Percentiles rank a stretch among this genome's conserved stretches.
These are phyloP conservation scores for Puccinia novopanici DNA, from an alignment of 1,284 basidiomycete genomes.

Conservation along the genomic window DNA sequence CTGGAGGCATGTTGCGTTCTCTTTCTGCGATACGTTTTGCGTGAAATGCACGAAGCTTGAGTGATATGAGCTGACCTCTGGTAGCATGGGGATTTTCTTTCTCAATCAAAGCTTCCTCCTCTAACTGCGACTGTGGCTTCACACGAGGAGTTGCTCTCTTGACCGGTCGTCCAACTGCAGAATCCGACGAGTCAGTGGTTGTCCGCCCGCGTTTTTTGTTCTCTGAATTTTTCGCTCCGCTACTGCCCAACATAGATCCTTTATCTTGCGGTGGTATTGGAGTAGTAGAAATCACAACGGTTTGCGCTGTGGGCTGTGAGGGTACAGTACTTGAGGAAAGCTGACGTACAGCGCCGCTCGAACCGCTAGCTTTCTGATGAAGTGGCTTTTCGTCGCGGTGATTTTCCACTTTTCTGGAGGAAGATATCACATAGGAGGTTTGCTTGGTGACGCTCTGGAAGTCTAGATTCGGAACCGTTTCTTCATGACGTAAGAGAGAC, in stretches of 20 bases:
- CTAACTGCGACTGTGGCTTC: constrained; percentile 40
- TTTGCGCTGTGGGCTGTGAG: background rate
- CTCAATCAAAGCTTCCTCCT: constrained; percentile 43
- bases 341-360: background rate
- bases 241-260: background rate
- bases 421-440: background rate
- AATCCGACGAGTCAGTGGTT: constrained; percentile 17
- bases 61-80: constrained; percentile 16
- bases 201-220: constrained; percentile 17
- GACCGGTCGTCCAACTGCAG: background rate
- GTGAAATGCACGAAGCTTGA: constrained; percentile 46
- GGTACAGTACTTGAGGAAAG: constrained; percentile 9
- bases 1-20: constrained; percentile 32
- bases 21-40: constrained; percentile 32
- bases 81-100: constrained; percentile 40
- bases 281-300: background rate
- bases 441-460: constrained; percentile 5
- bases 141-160: constrained; percentile 13
- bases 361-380: background rate
- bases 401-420: background rate
- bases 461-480: background rate
- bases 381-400: background rate
- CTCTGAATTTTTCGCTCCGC: constrained; percentile 6
- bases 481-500: background rate
- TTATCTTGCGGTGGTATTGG: background rate